Percentiles rank a stretch among this genome's conserved stretches.
Conservation (phyloP, 495 filamentous ascomycete species). For the Penicillium pulvis region DNA sequence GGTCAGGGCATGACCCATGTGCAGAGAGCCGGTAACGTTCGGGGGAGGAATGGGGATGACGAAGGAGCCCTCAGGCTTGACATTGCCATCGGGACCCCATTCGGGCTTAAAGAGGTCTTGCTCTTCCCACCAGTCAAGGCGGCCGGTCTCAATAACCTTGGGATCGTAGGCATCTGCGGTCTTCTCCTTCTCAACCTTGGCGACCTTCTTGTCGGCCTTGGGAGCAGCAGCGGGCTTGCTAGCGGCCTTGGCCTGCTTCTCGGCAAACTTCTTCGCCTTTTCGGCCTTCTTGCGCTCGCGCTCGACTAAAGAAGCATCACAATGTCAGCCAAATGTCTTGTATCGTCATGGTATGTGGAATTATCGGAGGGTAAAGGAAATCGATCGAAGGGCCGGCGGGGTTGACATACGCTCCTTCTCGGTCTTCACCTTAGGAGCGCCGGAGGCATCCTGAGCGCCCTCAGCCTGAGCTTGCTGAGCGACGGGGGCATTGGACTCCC, state of each 20-base stretch:
- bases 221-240: conserved; percentile 44
- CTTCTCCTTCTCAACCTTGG: conserved; percentile 55
- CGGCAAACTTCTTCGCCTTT: conserved; percentile 60
- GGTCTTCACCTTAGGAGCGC: conserved; percentile 57
- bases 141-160: conserved; percentile 55
- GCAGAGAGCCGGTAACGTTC: conserved; percentile 72
- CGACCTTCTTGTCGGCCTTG: conserved; percentile 55
- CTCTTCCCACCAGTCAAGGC: conserved; percentile 64
- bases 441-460: conserved; percentile 47
- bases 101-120: conserved; percentile 74
- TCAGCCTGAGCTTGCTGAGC: conserved; percentile 48
- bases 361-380: not conserved
- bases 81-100: conserved; percentile 62
- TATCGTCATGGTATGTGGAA: not conserved
- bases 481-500: conserved; percentile 54
- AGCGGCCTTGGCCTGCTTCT: conserved; percentile 57
- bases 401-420: conserved; percentile 57
- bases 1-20: conserved; percentile 71
- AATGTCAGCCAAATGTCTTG: conserved; percentile 22
- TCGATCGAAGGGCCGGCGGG: not conserved
- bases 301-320: conserved; percentile 41
- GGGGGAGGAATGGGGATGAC: conserved; percentile 77
- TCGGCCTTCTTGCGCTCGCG: conserved; percentile 61
- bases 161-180: conserved; percentile 59
- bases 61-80: conserved; percentile 68